Evolutionary conservation across 306 rosid species (phyloP).

Genomic region (Clitoria ternatea): DNA sequence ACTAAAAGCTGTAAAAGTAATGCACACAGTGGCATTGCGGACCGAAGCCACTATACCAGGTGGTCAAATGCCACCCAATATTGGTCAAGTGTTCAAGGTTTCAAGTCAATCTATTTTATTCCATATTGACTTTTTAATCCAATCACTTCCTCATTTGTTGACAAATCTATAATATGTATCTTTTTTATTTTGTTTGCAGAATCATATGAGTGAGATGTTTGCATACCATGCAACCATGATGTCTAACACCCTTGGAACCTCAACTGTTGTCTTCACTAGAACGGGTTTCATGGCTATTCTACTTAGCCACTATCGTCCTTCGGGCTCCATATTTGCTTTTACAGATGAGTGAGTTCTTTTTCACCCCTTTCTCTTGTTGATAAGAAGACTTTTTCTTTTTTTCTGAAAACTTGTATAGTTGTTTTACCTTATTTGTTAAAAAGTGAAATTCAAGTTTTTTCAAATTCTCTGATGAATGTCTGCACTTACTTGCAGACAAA

Average conservation of each 20-base stretch:
- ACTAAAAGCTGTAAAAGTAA: slow-evolving; percentile 88
- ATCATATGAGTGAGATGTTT: slow-evolving; percentile 99
- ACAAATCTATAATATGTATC: not conserved
- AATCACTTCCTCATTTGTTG: not conserved
- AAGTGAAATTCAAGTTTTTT: not conserved
- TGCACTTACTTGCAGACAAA: not conserved
- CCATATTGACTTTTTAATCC: not conserved
- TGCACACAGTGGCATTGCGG: slow-evolving; percentile 96
- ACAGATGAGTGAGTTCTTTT: slow-evolving; percentile 79
- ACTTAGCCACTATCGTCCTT: slow-evolving; percentile 88
- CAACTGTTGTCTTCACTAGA: slow-evolving; percentile 89
- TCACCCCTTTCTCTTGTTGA: not conserved
- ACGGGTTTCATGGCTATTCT: slow-evolving; percentile 93
- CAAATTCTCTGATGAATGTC: not conserved
- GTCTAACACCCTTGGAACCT: slow-evolving; percentile 98
- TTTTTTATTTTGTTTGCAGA: slow-evolving; percentile 42
- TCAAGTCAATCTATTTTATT: not conserved
- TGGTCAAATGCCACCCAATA: slow-evolving; percentile 75
- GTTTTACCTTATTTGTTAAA: not conserved
- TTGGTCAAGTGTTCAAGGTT: slow-evolving; percentile 96
- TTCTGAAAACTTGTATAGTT: not conserved
- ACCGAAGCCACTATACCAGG: slow-evolving; percentile 83
- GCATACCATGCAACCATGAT: slow-evolving; percentile 99
- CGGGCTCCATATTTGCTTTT: slow-evolving; percentile 87
- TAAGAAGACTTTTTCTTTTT: not conserved